A percentile compares a stretch with the other conserved stretches of the same genome.
phyloP scores from a whole-genome alignment of 1,284 basidiomycete genomes.

The Volvariella volvacea region DNA sequence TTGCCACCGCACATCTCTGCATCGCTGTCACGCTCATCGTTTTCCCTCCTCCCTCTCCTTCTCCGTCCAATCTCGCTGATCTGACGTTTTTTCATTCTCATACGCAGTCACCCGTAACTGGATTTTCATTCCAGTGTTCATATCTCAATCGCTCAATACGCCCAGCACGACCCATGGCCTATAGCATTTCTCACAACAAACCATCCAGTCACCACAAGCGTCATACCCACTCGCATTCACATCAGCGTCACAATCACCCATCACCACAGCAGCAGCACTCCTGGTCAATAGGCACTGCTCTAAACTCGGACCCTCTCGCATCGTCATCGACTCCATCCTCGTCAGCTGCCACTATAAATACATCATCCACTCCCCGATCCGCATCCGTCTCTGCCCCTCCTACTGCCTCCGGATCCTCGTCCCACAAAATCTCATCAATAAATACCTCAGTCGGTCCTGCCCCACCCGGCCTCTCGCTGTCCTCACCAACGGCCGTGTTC shows the following conservation, averaged over 20 bases:
- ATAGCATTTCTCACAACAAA: neutral
- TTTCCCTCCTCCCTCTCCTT: neutral
- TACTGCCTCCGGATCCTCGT: no score
- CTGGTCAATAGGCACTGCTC: no score
- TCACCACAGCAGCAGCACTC: no score
- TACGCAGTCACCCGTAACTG: neutral
- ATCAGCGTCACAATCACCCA: no score
- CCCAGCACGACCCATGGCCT: neutral
- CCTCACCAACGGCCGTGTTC: neutral
- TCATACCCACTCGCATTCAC: no score
- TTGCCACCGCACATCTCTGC: no score
- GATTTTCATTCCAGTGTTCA: neutral
- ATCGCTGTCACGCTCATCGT: no score
- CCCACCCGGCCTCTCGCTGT: neutral
- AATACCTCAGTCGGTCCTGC: no score
- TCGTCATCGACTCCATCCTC: neutral
- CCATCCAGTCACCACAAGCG: no score
- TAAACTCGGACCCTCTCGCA: neutral
- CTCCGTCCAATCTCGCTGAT: slow-evolving; percentile 2
- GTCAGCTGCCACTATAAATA: neutral
- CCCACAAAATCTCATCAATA: no score
- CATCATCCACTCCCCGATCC: neutral
- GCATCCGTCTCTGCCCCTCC: no score
- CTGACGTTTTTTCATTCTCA: slow-evolving; percentile 4
- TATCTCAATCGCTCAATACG: neutral